Evolutionary conservation across 139 green algal species (phyloP), one percentile per base, ranked within the genome.

Genomic region (Astrephomene gubernaculifera): DNA sequence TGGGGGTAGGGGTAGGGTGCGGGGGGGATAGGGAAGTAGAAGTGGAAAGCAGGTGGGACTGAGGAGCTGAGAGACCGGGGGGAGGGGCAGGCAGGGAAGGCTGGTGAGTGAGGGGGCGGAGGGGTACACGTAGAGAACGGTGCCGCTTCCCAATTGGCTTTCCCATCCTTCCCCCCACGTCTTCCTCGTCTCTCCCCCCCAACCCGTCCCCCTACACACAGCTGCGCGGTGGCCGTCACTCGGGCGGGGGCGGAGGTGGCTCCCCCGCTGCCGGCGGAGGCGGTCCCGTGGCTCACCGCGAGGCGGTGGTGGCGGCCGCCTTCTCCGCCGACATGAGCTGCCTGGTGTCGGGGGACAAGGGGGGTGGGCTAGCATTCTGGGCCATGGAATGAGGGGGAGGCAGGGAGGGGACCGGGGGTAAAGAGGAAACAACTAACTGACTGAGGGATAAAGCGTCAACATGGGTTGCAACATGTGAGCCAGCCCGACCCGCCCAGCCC

Each of bases 321-420:
- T 91, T 86, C 79, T 82, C 60, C 36, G 22, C 39, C 72, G 71
- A 91, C 79, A 61, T 83, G 60, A 36, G 9, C n/a, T 38, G 49
- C 3, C 79, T 91, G 35, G 63, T 86, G 21, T 81, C 63, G 1
- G 88, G 79, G 53, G 88, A 91, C 57, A 91, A 89, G 67, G 65
- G 54, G 4, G 88, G 88, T 3, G 36, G 44, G 4, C 22, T 91
- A 21, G 79, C 83, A 4, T 86, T 91, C 38, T 91, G 88, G 88
- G 52, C 49, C 4, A 41, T 78, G 45, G 79, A 86, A 45, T 86
- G 21, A 21, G 31, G 57, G 19, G 6, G 57, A 17, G 17, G 49
- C 49, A 17, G 49, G 14, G 17, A 17, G 12, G 49, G 14, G 17
- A 12, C 12, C 49, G 49, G 12, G 12, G 12, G 14, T 17, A 12